Conservation (phyloP, 257 asterid species). For the Ballota nigra region DNA sequence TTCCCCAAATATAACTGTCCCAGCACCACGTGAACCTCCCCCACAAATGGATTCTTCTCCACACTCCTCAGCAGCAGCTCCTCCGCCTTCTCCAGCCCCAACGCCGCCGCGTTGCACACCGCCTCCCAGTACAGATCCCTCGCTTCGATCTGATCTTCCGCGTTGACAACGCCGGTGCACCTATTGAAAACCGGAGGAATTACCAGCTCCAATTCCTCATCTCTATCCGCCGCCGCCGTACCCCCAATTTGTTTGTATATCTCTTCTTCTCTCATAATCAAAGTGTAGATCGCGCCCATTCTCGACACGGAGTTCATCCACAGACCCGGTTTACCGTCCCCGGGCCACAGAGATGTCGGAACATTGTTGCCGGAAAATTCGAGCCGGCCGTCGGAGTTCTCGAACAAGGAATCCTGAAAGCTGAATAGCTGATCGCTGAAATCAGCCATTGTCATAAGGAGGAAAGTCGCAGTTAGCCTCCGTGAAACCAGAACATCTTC, state of each 20-base stretch:
- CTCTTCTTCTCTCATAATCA: constrained; percentile 66
- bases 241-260: constrained; percentile 26
- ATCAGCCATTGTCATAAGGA: constrained; percentile 80
- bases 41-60: constrained; percentile 77
- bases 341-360: constrained; percentile 65
- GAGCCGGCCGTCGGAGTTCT: constrained; percentile 60
- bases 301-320: constrained; percentile 76
- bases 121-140: constrained; percentile 87
- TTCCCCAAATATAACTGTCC: constrained; percentile 57
- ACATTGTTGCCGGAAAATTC: constrained; percentile 54
- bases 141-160: constrained; percentile 50
- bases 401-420: constrained; percentile 71
- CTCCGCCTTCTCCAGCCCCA: constrained; percentile 57
- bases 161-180: constrained; percentile 45
- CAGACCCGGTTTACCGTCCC: constrained; percentile 79
- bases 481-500: constrained; percentile 66
- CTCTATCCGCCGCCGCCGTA: constrained; percentile 33
- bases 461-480: constrained; percentile 65
- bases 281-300: constrained; percentile 63
- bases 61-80: constrained; percentile 43
- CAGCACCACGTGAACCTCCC: constrained; percentile 67
- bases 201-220: constrained; percentile 56
- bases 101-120: constrained; percentile 42
- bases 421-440: constrained; percentile 75
- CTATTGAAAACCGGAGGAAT: constrained; percentile 64